phyloP scores from a whole-genome alignment of 805 yeast genomes.

The Suhomyces sp. region DNA sequence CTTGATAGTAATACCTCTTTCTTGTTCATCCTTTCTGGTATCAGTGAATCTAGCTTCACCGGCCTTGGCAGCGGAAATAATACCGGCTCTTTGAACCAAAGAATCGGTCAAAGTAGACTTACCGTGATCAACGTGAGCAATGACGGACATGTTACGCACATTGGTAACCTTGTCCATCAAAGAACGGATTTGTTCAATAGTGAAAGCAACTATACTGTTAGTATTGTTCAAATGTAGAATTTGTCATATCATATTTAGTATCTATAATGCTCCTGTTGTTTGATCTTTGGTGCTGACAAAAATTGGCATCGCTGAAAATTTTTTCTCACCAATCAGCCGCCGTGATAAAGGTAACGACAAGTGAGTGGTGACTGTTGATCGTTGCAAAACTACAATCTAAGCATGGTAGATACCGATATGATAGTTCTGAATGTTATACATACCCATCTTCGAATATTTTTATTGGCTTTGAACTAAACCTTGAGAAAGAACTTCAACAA shows the following conservation, averaged over 20 bases:
- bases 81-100: slow-evolving; percentile 98
- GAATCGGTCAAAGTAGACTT: slow-evolving; percentile 99
- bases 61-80: slow-evolving; percentile 98
- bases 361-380: background rate
- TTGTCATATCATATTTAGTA: background rate
- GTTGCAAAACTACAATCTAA: background rate
- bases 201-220: slow-evolving; percentile 46
- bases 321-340: background rate
- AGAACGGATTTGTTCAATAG: slow-evolving; percentile 86
- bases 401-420: background rate
- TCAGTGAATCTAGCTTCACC: slow-evolving; percentile 99
- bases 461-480: slow-evolving; percentile 18
- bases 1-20: slow-evolving; percentile 99
- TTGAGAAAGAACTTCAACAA: slow-evolving; percentile 10
- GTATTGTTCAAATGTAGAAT: slow-evolving; percentile 12
- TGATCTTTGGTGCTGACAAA: background rate
- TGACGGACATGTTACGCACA: slow-evolving; percentile 99
- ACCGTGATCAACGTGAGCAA: slow-evolving; percentile 99
- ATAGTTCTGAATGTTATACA: slow-evolving; percentile 13
- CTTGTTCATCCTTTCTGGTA: slow-evolving; percentile 99
- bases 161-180: slow-evolving; percentile 99
- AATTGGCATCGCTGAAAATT: background rate
- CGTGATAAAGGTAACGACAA: background rate
- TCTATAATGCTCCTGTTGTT: background rate
- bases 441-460: slow-evolving; percentile 35